Base-by-base conservation (phyloP, 148 eudicot species). In the Dysphania ambrosioides region DNA sequence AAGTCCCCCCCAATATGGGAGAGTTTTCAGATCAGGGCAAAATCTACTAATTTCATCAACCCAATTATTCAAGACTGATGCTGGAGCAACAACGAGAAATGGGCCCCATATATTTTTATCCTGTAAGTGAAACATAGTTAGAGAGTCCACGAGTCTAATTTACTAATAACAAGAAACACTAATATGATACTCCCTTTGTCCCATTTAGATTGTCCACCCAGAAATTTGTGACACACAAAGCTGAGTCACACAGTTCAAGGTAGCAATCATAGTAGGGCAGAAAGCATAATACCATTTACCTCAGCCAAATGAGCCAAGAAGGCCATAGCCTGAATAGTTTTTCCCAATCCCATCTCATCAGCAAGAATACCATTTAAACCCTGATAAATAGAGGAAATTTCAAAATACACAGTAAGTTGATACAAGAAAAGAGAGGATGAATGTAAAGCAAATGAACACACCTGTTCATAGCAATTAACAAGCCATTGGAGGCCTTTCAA, bases 71-170 rank as follows among this genome's bases (percentile, higher is more conserved):
- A 95, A 88, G 79, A 95, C 98, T 60, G 98, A 95, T 61, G 98
- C 93, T 73, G 98, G 98, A 61, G 98, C 98, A 86, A 92, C 97
- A 71, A 95, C 96, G 62, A 95, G 83, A 84, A 95, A 95, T 67
- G 98, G 98, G 19, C 98, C 98, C 98, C 98, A 95, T 76, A 92
- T 95, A 82, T 92, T 95, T 77, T 95, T 95, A 69, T 90, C 98
- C 98, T 95, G 82, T 34, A 83, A 5, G 62, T 57, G 78, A 79
- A 58, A 77, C 41, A 66, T 75, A 73, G 5, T 57, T 60, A 72
- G 82, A 80, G 70, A 56, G 74, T 62, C 11, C 62, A 24, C 36
- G 13, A 27, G 73, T 21, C 65, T 55, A n/a, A 26, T 66, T 59
- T 35, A 34, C 41, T 3, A 74, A 64, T 27, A 41, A 21, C 69